These are phyloP conservation scores for Dryas alaskensis DNA, from an alignment of 306 rosid species.

Conservation along the genomic window DNA sequence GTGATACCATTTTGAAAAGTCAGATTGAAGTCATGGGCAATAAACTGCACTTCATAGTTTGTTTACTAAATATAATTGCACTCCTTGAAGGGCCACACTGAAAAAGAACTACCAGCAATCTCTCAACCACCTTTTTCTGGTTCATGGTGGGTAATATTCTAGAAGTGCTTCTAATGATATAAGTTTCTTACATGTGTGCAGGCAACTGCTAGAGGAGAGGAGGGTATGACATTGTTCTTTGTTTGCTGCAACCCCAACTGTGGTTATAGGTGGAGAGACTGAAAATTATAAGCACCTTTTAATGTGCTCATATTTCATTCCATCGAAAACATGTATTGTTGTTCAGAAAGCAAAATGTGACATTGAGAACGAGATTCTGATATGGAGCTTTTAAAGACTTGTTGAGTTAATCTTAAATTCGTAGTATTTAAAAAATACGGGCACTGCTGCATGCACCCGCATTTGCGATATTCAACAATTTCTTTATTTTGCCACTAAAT, in stretches of 20 bases:
- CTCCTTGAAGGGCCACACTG: neutral
- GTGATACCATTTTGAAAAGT: neutral
- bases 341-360: neutral
- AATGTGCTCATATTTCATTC: neutral
- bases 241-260: constrained; percentile 91
- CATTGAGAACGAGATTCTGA: neutral
- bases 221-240: constrained; percentile 65
- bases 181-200: constrained; percentile 28
- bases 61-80: neutral
- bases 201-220: constrained; percentile 79
- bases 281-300: neutral
- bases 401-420: neutral
- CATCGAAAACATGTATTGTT: neutral
- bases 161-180: constrained; percentile 6
- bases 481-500: neutral
- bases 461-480: neutral
- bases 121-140: neutral
- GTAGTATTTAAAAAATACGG: neutral
- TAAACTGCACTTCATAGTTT: neutral
- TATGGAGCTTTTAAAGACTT: neutral
- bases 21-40: neutral
- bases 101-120: neutral
- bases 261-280: constrained; percentile 70
- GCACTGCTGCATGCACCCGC: neutral
- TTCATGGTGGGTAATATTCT: neutral